Conservation (phyloP, 352 stramenopile species). For the Albugo candida region DNA sequence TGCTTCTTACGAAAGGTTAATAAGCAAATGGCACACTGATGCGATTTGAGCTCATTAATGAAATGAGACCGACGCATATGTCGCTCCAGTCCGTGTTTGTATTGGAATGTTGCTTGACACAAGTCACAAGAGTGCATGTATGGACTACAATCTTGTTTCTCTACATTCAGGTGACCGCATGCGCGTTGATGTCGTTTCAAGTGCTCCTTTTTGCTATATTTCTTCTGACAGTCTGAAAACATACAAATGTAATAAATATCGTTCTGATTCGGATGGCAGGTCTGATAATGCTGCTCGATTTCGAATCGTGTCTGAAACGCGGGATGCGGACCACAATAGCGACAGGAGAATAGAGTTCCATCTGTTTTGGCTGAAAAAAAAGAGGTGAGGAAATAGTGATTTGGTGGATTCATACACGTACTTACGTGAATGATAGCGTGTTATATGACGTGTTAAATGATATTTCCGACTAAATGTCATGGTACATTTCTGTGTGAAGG, state of each 20-base stretch:
- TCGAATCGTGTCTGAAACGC: conserved; percentile 14
- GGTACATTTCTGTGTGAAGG: background rate
- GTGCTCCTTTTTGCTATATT: conserved; percentile 46
- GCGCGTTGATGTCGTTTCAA: conserved; percentile 23
- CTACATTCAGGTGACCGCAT: conserved; percentile 9
- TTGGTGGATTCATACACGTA: background rate
- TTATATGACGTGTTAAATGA: conserved; percentile 4
- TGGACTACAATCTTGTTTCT: background rate
- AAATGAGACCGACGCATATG: conserved; percentile 26
- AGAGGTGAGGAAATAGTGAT: background rate
- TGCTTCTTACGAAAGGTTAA: conserved; percentile 68
- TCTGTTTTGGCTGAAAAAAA: background rate
- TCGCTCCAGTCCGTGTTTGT: conserved; percentile 42
- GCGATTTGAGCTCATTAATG: conserved; percentile 28
- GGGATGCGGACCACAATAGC: background rate
- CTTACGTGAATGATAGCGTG: conserved; percentile 8
- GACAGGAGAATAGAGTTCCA: background rate
- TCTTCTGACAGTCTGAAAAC: conserved; percentile 19
- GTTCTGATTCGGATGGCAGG: background rate
- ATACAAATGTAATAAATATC: conserved; percentile 18
- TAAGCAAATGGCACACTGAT: conserved; percentile 35
- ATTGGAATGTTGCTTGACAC: conserved; percentile 32
- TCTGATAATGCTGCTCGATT: conserved; percentile 9
- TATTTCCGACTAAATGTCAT: conserved; percentile 5
- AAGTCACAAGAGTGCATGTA: conserved; percentile 15